Percentiles rank a stretch among this genome's conserved stretches.
Conservation (phyloP, 164 flowering plant species). For the Magnolia kwangsiensis region DNA sequence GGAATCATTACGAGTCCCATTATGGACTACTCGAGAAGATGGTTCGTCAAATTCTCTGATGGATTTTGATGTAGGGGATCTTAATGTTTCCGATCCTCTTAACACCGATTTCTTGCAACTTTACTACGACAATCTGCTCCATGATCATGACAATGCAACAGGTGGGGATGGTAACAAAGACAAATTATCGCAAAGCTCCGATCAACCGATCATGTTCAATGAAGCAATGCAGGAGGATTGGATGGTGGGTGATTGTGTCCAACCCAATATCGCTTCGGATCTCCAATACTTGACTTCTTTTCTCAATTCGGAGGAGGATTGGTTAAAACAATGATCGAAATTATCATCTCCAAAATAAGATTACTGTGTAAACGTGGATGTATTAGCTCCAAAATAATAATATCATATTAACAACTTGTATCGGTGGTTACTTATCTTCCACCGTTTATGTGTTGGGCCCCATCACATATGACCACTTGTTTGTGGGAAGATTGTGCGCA, state of each 20-base stretch:
- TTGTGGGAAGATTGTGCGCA: too few relatives aligned
- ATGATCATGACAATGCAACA: background rate
- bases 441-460: too few relatives aligned
- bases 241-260: background rate
- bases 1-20: background rate
- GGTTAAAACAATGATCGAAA: constrained; percentile 6
- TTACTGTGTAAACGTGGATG: background rate
- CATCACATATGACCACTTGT: too few relatives aligned
- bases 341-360: background rate
- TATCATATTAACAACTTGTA: too few relatives aligned
- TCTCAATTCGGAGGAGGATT: constrained; percentile 18
- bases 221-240: constrained; percentile 9
- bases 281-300: constrained; percentile 15
- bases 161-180: background rate
- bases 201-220: background rate
- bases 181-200: background rate
- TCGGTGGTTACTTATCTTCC: too few relatives aligned
- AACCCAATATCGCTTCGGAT: constrained; percentile 3
- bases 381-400: too few relatives aligned
- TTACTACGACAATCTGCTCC: background rate
- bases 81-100: constrained; percentile 20
- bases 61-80: constrained; percentile 17
- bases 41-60: constrained; percentile 9
- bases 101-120: constrained; percentile 14
- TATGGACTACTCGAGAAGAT: background rate